Evolutionary conservation across 176 grass and related monocot genomes (phyloP).

Genomic region (Avena eriantha): DNA sequence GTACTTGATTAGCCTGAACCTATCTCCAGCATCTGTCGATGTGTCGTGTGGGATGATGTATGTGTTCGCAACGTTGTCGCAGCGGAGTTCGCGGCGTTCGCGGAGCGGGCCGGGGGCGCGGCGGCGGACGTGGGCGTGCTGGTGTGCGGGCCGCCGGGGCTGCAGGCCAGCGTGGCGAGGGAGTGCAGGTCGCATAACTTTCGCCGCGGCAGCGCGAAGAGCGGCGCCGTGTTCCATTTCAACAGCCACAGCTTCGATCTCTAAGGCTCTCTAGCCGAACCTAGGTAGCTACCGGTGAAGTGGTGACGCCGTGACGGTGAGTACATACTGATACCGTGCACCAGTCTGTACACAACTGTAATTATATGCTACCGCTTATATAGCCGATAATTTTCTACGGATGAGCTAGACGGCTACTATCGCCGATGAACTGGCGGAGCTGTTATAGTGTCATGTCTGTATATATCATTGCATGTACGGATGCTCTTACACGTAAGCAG

Average conservation of each 20-base stretch:
- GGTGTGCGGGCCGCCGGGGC: conserved; percentile 77
- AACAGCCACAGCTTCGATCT: conserved; percentile 98
- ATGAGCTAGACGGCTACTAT: neutral
- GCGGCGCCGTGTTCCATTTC: conserved; percentile 86
- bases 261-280: conserved; percentile 25
- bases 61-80: neutral
- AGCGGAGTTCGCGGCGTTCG: conserved; percentile 58
- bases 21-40: neutral
- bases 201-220: conserved; percentile 42
- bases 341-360: conserved; percentile 10
- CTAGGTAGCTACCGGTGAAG: neutral
- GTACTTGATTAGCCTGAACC: neutral
- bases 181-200: conserved; percentile 81
- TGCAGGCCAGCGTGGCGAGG: conserved; percentile 77
- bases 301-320: no score
- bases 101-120: conserved; percentile 41
- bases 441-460: neutral
- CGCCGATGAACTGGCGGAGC: neutral
- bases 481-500: neutral
- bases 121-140: conserved; percentile 59
- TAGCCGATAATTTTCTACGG: neutral
- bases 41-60: neutral
- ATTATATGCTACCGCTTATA: conserved; percentile 12
- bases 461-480: neutral
- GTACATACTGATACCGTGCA: neutral